These are phyloP conservation scores for Nicotiana undulata DNA, from an alignment of 257 asterid species.

Conservation along the genomic window DNA sequence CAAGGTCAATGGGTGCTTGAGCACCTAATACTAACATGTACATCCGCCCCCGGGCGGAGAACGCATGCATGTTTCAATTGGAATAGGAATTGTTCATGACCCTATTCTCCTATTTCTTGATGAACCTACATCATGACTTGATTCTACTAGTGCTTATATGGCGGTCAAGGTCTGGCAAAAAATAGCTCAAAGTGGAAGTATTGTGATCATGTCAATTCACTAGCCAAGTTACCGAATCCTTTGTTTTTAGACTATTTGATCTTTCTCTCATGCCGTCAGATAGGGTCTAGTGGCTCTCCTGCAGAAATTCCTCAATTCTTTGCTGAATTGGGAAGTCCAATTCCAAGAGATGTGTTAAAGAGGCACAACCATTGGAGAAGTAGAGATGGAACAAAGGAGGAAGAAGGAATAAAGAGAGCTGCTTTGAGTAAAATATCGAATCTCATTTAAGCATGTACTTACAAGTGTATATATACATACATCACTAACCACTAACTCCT, in stretches of 20 bases:
- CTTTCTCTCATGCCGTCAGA: slow-evolving; percentile 28
- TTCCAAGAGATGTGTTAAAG: slow-evolving; percentile 12
- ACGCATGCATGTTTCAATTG: slow-evolving; percentile 45
- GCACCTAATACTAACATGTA: too few species aligned
- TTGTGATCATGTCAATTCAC: slow-evolving; percentile 58
- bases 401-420: too few species aligned
- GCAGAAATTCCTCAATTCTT: slow-evolving; percentile 19
- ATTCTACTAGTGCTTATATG: slow-evolving; percentile 54
- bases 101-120: slow-evolving; percentile 51
- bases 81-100: slow-evolving; percentile 50
- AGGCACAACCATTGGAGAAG: too few species aligned
- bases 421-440: too few species aligned
- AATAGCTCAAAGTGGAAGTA: slow-evolving; percentile 46
- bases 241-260: slow-evolving; percentile 23
- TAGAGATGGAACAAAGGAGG: too few species aligned
- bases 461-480: too few species aligned
- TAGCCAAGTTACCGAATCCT: slow-evolving; percentile 27
- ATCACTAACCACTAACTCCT: too few species aligned
- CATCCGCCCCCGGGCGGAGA: too few species aligned
- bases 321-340: slow-evolving; percentile 28
- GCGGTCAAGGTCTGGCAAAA: slow-evolving; percentile 45
- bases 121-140: slow-evolving; percentile 57
- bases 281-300: slow-evolving; percentile 25
- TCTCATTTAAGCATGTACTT: too few species aligned
- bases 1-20: too few species aligned